Evolutionary conservation across 2,329 filamentous ascomycete genomes (phyloP), one percentile per base, ranked within the genome.

Genomic region (Colletotrichum chrysophilum): DNA sequence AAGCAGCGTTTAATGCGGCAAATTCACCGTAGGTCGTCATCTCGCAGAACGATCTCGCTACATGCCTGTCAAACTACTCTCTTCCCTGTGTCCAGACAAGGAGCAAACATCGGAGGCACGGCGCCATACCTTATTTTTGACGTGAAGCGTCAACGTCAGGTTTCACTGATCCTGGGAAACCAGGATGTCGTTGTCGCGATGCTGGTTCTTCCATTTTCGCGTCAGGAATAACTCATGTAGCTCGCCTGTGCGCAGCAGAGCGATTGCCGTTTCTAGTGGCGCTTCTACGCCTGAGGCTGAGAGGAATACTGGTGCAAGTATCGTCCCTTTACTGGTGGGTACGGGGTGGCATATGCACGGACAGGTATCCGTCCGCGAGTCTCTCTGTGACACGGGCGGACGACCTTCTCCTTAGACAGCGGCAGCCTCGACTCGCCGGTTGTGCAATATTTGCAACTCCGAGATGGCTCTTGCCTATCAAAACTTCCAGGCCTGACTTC

Each of bases 341-440:
- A 73, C 64, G 64, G 64, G 34, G 56, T 68, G 43, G 21, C 62
- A 75, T 62, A 68, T 73, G 73, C 69, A 67, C 62, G 67, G 70
- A 64, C 56, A 32, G 48, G 32, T 67, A 38, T 58, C 70, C 64
- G 56, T 43, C 34, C 38, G 70, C 32, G 38, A 52, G 48, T n/a
- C 56, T 64, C 34, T 62, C 62, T 65, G 73, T 75, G 34, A 65
- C 64, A 75, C 73, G 16, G 30, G 55, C 56, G 55, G 73, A 73
- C 64, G 56, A 62, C 62, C 14, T 43, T 61, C 61, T 24, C 43
- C 34, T 58, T n/a, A n/a, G 55, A 52, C 52, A 32, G 26, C 30
- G 26, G 18, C 28, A 32, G 34, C 61, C 21, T 74, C 58, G 26
- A 65, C 68, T 61, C 24, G 62, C 62, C 60, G 28, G 52, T 38